phyloP scores from a whole-genome alignment of 768 basidiomycete genomes.

The Cystobasidium ongulense region DNA sequence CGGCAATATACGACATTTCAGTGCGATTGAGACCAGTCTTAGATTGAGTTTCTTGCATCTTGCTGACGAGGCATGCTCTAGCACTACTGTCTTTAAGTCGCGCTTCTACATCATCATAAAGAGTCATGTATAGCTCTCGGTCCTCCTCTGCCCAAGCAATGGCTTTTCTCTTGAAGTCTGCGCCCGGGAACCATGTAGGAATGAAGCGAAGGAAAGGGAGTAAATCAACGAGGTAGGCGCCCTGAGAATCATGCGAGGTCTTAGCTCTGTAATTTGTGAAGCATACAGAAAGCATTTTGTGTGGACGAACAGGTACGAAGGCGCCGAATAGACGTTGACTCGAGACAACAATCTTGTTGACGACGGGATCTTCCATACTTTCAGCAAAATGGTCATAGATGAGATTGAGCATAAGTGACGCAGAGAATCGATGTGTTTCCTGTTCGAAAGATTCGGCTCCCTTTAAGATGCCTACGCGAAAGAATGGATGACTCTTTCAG shows the following conservation, averaged over 20 bases:
- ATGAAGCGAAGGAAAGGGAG: constrained; percentile 5
- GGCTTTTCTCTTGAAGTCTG: constrained; percentile 9
- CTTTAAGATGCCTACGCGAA: too few relatives aligned
- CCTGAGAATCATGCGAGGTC: background rate
- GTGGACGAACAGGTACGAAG: background rate
- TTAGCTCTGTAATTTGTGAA: too few relatives aligned
- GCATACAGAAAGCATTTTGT: background rate
- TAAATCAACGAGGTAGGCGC: background rate
- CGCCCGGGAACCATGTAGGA: constrained; percentile 24
- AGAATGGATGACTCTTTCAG: background rate
- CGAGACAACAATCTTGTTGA: background rate
- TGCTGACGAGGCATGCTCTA: constrained; percentile 6
- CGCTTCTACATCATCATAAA: constrained; percentile 22
- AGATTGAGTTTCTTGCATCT: constrained; percentile 1
- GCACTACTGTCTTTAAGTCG: constrained; percentile 1
- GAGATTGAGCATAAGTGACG: background rate
- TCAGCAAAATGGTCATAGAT: background rate
- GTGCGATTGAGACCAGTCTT: background rate
- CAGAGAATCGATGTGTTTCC: background rate
- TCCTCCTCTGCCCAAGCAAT: constrained; percentile 13
- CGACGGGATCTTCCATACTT: background rate
- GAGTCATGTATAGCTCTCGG: constrained; percentile 2
- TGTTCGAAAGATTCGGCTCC: background rate
- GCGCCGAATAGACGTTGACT: background rate
- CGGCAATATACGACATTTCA: background rate